Conservation (phyloP, 2,329 filamentous ascomycete genomes). For the Metarhizium robertsii region DNA sequence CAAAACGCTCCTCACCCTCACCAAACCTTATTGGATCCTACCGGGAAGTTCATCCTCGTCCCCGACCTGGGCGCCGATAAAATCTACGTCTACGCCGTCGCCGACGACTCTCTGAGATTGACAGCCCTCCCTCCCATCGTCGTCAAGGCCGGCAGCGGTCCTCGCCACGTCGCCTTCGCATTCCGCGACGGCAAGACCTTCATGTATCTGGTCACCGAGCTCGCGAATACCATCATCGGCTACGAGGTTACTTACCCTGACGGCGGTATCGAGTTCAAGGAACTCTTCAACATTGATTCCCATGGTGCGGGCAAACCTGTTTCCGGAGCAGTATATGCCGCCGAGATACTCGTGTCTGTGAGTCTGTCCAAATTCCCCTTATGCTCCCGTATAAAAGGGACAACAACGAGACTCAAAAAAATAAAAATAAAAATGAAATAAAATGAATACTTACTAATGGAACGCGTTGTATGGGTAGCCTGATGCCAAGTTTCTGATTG, state of each 20-base stretch:
- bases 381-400: background rate
- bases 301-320: conserved; percentile 34
- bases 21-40: conserved; percentile 56
- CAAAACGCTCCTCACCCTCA: conserved; percentile 55
- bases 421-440: background rate
- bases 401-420: no score
- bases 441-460: background rate
- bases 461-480: conserved; percentile 29
- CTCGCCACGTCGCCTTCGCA: conserved; percentile 54
- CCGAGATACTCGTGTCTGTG: conserved; percentile 51
- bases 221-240: conserved; percentile 45
- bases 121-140: conserved; percentile 28
- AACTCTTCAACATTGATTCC: conserved; percentile 37
- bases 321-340: conserved; percentile 34
- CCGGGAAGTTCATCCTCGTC: conserved; percentile 50
- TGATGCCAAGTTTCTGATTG: conserved; percentile 52
- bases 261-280: conserved; percentile 32
- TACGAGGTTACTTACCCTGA: conserved; percentile 45
- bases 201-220: conserved; percentile 53
- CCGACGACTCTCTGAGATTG: conserved; percentile 32
- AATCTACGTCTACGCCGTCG: conserved; percentile 45
- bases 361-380: conserved; percentile 18
- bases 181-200: conserved; percentile 34
- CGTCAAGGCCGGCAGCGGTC: conserved; percentile 46
- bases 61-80: conserved; percentile 59